Conservation (phyloP, 2,329 filamentous ascomycete genomes). For the Fusarium sp. region DNA sequence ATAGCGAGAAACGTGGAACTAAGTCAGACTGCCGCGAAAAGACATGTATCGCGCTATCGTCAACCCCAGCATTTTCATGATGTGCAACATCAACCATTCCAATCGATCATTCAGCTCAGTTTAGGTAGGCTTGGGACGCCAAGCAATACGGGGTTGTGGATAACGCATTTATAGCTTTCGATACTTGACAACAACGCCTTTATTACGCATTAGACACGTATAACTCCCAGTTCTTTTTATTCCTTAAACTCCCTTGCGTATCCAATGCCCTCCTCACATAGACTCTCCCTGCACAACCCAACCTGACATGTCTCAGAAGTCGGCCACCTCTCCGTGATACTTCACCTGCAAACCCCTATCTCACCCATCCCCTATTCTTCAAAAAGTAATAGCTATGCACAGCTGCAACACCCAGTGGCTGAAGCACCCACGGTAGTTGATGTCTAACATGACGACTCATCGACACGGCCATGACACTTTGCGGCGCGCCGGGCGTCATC, state of each 20-base stretch:
- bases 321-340: neutral
- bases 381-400: constrained; percentile 44
- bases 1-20: constrained; percentile 7
- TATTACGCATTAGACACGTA: neutral
- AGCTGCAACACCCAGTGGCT: constrained; percentile 44
- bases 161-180: neutral
- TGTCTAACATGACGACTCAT: constrained; percentile 47
- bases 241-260: neutral
- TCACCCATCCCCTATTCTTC: constrained; percentile 28
- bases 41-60: constrained; percentile 28
- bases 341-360: neutral
- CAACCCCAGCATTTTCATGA: neutral
- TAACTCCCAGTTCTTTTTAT: neutral
- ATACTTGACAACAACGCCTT: neutral
- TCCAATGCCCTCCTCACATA: neutral
- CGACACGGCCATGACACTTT: constrained; percentile 51
- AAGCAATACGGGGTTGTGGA: neutral
- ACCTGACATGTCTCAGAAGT: neutral
- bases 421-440: constrained; percentile 44
- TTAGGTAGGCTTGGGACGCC: neutral
- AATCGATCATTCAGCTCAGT: neutral
- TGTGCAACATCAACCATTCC: neutral
- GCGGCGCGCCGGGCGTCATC: constrained; percentile 56
- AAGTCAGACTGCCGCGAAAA: fast-evolving
- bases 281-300: neutral